Percentiles rank a stretch among this genome's conserved stretches.
Conservation (phyloP, 176 grass and related monocot species). For the Triticum timopheevii region DNA sequence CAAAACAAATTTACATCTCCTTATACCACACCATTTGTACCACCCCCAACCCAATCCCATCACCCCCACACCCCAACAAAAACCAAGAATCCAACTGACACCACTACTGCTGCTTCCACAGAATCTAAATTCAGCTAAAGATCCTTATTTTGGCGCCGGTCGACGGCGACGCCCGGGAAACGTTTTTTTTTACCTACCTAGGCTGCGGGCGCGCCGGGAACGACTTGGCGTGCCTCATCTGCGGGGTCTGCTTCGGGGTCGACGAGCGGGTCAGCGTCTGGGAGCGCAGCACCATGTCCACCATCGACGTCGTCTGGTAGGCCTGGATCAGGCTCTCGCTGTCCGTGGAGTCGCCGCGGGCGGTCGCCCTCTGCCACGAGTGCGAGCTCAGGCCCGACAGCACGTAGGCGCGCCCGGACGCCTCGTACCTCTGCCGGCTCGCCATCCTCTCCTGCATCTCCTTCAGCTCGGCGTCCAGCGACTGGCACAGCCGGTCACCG, state of each 20-base stretch:
- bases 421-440: constrained; percentile 67
- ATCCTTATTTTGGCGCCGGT: constrained; percentile 13
- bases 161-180: neutral
- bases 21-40: constrained; percentile 58
- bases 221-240: constrained; percentile 72
- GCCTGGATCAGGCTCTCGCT: constrained; percentile 69
- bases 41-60: constrained; percentile 22
- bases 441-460: constrained; percentile 93
- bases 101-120: neutral
- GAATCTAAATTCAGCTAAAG: constrained; percentile 13
- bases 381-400: constrained; percentile 88
- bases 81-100: constrained; percentile 25
- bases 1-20: constrained; percentile 64
- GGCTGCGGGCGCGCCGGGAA: constrained; percentile 71
- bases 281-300: constrained; percentile 78
- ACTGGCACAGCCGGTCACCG: constrained; percentile 61
- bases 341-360: constrained; percentile 62
- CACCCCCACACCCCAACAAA: constrained; percentile 28
- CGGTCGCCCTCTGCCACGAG: constrained; percentile 81
- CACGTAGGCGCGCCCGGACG: constrained; percentile 69
- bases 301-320: constrained; percentile 89
- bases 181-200: constrained; percentile 36
- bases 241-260: constrained; percentile 15
- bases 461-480: constrained; percentile 76
- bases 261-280: constrained; percentile 59